A percentile compares a stretch with the other conserved stretches of the same genome.
phyloP scores from a whole-genome alignment of 2,329 filamentous ascomycete species.

The Seiridium cupressi region DNA sequence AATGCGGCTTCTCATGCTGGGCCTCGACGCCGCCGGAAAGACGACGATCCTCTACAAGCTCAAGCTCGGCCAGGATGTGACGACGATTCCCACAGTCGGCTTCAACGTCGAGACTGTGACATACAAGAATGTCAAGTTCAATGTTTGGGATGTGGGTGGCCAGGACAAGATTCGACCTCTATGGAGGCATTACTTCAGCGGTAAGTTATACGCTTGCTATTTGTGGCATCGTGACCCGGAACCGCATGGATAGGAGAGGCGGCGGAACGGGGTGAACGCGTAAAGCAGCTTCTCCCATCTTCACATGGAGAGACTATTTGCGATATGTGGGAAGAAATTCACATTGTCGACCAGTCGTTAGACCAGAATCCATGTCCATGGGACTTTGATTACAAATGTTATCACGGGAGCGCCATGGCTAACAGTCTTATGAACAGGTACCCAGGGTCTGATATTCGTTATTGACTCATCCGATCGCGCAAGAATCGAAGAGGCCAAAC shows the following conservation, averaged over 20 bases:
- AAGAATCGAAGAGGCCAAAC: constrained; percentile 88
- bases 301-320: too few relatives aligned
- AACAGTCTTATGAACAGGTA: constrained; percentile 55
- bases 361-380: too few relatives aligned
- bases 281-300: too few relatives aligned
- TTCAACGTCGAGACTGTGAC: constrained; percentile 99
- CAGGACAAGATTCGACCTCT: constrained; percentile 98
- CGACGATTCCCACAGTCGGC: constrained; percentile 95
- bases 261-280: too few relatives aligned
- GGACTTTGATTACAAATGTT: too few relatives aligned
- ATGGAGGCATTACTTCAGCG: constrained; percentile 96
- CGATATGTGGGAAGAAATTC: too few relatives aligned
- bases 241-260: neutral
- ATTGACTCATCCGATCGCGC: constrained; percentile 92
- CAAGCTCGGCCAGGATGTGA: constrained; percentile 97
- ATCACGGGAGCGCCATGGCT: neutral
- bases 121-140: constrained; percentile 99
- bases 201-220: constrained; percentile 39
- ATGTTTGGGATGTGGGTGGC: constrained; percentile 97
- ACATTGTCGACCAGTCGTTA: too few relatives aligned
- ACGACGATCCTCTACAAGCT: constrained; percentile 99
- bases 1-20: constrained; percentile 98
- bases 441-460: constrained; percentile 97
- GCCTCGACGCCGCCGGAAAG: constrained; percentile 96
- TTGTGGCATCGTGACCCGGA: neutral